Conservation (phyloP, 2,329 filamentous ascomycete genomes). For the Fusarium falciforme region DNA sequence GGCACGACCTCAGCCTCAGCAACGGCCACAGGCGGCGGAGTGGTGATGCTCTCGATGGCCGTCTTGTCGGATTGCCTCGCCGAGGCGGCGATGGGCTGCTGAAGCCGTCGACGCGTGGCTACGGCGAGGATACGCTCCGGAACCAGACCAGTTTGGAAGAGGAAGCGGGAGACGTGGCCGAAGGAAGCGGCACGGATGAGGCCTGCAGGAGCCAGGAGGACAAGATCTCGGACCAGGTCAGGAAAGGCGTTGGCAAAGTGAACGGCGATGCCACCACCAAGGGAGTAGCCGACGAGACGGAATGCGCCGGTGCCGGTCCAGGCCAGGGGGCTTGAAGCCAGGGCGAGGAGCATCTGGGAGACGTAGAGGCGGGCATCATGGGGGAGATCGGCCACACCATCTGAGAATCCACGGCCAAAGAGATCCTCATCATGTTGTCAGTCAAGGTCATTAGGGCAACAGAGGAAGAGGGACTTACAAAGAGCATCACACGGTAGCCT, state of each 20-base stretch:
- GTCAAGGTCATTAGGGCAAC: conserved; percentile 15
- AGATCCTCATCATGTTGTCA: conserved; percentile 62
- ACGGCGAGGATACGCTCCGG: conserved; percentile 63
- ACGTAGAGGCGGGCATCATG: conserved; percentile 81
- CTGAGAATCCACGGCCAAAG: conserved; percentile 76
- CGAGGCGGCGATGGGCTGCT: conserved; percentile 59
- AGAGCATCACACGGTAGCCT: conserved; percentile 85
- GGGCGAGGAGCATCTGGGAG: conserved; percentile 76
- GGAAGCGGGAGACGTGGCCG: conserved; percentile 58
- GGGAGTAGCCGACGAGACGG: conserved; percentile 80
- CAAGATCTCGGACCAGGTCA: conserved; percentile 72
- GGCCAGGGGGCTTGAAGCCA: conserved; percentile 75
- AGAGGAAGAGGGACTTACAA: conserved; percentile 56
- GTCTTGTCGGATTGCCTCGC: conserved; percentile 42
- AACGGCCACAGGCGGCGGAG: conserved; percentile 46
- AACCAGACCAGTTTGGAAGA: conserved; percentile 67
- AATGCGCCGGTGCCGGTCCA: conserved; percentile 73
- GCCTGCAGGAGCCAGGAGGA: conserved; percentile 84
- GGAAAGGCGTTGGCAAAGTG: conserved; percentile 82
- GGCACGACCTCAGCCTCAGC: conserved; percentile 56
- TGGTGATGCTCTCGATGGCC: conserved; percentile 35
- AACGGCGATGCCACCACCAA: conserved; percentile 82
- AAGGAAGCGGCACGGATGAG: conserved; percentile 71
- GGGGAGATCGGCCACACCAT: conserved; percentile 72
- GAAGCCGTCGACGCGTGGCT: conserved; percentile 61